phyloP scores from a whole-genome alignment of 495 filamentous ascomycete genomes.

The Aspergillus wentii region DNA sequence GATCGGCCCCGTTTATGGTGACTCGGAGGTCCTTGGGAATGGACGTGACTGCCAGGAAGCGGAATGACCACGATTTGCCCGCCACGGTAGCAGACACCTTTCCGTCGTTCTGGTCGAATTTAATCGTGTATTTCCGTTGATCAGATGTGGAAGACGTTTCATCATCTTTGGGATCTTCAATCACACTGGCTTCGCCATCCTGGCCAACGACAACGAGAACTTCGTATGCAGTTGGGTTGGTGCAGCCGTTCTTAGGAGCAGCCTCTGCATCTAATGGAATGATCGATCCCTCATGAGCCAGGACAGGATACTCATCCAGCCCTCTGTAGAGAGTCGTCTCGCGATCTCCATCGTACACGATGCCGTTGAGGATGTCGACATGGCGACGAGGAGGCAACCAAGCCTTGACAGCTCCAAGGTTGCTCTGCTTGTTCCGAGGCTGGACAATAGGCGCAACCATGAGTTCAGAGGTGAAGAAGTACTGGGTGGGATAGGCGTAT shows the following conservation, averaged over 20 bases:
- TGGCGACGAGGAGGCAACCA: constrained; percentile 48
- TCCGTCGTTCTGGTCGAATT: constrained; percentile 1
- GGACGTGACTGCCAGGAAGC: constrained; percentile 17
- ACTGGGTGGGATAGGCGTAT: constrained; percentile 49
- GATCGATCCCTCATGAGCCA: constrained; percentile 51
- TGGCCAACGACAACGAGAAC: constrained; percentile 48
- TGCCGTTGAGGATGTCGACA: constrained; percentile 47
- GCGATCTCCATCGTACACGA: constrained; percentile 49
- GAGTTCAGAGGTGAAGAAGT: constrained; percentile 47
- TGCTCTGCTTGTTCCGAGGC: constrained; percentile 32
- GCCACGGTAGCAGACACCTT: constrained; percentile 1
- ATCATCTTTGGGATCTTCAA: constrained; percentile 26
- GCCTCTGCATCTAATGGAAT: constrained; percentile 40
- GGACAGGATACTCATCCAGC: constrained; percentile 40
- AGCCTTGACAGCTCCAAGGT: constrained; percentile 30
- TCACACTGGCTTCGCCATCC: constrained; percentile 40
- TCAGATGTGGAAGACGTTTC: constrained; percentile 6
- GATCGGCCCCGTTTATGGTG: constrained; percentile 17
- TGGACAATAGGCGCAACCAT: constrained; percentile 48
- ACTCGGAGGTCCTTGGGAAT: constrained; percentile 20
- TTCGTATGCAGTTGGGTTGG: constrained; percentile 33
- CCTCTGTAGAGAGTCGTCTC: constrained; percentile 38
- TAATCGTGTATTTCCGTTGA: constrained; percentile 2
- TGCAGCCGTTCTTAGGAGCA: constrained; percentile 33
- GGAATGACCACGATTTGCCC: constrained; percentile 6